Base-by-base conservation (phyloP, 805 yeast genomes). In the Wickerhamiella musiphila region DNA sequence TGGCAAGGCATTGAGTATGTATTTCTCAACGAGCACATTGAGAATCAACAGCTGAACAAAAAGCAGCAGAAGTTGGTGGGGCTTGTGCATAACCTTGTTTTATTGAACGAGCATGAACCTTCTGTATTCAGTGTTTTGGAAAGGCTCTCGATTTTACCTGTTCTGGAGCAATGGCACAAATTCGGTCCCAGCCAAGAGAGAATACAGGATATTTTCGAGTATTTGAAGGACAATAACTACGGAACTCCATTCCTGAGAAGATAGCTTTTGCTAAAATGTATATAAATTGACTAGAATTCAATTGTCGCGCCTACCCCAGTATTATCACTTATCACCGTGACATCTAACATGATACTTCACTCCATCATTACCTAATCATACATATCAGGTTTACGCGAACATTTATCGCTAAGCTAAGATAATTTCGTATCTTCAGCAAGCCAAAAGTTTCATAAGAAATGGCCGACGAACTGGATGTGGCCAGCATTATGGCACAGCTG, bases 1-100 rank as follows among this genome's bases (percentile, higher is more conserved):
- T 76, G 92, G 76, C 56, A 58, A 4, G 44, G 66, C 11, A 47
- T 75, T 12, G 52, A 61, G 8, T 26, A 18, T 0, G 52, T 47
- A 6, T 34, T 52, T 21, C 29, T 33, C n/a, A 5, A 13, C 16
- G 19, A 15, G 12, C 17, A 21, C 6, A n/a, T 14, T 10, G 22
- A 11, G 14, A 12, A 6, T 12, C 20, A 13, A 15, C 15, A 11
- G 13, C 12, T 30, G 23, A 22, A 14, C 18, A 26, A 21, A 22
- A 29, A 29, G 16, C 31, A 32, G 23, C 20, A 16, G 19, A 31
- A 31, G 18, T 10, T 20, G 14, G 27, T 32, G 9, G n/a, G 31
- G 13, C 23, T 32, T 23, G 23, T 31, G 15, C 12, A 14, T 11
- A 15, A 23, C 12, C 21, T 32, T 12, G 26, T 27, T 9, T 22